phyloP scores from a whole-genome alignment of 768 basidiomycete species.

The Rhodotorula taiwanensis region DNA sequence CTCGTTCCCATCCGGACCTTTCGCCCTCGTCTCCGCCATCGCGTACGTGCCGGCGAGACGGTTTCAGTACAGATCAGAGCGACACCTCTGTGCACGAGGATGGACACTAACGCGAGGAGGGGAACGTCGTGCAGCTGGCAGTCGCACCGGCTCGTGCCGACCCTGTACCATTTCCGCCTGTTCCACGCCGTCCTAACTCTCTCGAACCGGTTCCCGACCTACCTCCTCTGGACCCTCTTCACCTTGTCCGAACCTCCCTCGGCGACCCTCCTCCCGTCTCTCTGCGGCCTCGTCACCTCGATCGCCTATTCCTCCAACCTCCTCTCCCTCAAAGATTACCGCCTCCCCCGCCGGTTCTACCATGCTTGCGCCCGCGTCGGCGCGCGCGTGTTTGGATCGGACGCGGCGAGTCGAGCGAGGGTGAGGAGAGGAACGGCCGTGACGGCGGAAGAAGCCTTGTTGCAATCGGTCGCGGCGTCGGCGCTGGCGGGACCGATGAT shows the following conservation, averaged over 20 bases:
- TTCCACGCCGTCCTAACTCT: conserved; percentile 18
- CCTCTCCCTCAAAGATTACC: background rate
- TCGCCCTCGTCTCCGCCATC: conserved; percentile 17
- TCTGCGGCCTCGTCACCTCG: conserved; percentile 7
- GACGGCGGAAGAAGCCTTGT: conserved; percentile 14
- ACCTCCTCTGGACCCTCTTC: conserved; percentile 22
- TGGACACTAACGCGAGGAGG: too few relatives aligned
- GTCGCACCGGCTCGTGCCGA: conserved; percentile 13
- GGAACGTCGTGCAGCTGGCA: conserved; percentile 28
- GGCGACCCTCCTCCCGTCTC: conserved; percentile 1
- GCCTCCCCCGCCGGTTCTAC: conserved; percentile 12
- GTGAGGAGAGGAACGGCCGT: conserved; percentile 5
- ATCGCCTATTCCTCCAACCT: background rate
- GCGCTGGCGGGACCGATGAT: too few relatives aligned
- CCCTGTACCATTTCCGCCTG: conserved; percentile 21
- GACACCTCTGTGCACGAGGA: background rate
- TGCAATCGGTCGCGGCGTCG: background rate
- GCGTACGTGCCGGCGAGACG: background rate
- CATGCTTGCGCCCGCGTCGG: background rate
- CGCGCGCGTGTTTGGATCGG: background rate
- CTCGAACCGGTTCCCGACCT: conserved; percentile 13
- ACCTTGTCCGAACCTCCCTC: conserved; percentile 6
- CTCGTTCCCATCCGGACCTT: conserved; percentile 27
- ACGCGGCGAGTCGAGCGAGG: background rate
- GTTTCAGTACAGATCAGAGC: background rate